These are phyloP conservation scores for Eucalyptus regnans DNA, from an alignment of 345 rosid genomes.

Conservation along the genomic window DNA sequence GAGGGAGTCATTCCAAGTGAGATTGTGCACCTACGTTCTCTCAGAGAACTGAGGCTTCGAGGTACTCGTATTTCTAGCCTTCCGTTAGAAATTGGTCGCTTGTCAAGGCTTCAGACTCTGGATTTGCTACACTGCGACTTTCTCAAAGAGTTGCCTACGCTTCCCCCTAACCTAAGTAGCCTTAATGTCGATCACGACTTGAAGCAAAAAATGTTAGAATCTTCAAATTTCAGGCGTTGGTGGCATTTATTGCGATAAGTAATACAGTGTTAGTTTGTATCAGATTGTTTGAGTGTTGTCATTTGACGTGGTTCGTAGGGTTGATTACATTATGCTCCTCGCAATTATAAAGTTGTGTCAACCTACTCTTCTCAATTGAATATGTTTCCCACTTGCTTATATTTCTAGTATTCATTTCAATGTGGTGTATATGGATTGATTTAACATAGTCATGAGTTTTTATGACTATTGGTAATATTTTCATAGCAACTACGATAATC, in stretches of 20 bases:
- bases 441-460: too few species aligned
- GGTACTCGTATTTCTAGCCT: not conserved
- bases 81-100: rapidly evolving
- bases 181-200: not conserved
- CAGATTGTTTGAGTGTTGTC: not conserved
- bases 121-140: not conserved
- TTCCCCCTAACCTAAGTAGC: rapidly evolving
- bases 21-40: rapidly evolving
- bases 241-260: not conserved
- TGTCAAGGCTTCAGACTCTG: rapidly evolving
- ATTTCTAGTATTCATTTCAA: not conserved
- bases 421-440: not conserved
- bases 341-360: too few species aligned
- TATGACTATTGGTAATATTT: not conserved
- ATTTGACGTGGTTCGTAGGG: not conserved
- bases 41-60: not conserved
- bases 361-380: too few species aligned
- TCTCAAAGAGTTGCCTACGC: not conserved
- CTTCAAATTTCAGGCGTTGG: not conserved
- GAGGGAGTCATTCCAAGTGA: not conserved
- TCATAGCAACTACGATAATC: not conserved
- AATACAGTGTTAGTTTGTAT: too few species aligned
- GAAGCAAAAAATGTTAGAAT: not conserved
- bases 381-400: not conserved
- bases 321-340: too few species aligned